Evolutionary conservation across 176 grass and related monocot species (phyloP).

Genomic region (Zoysia japonica): DNA sequence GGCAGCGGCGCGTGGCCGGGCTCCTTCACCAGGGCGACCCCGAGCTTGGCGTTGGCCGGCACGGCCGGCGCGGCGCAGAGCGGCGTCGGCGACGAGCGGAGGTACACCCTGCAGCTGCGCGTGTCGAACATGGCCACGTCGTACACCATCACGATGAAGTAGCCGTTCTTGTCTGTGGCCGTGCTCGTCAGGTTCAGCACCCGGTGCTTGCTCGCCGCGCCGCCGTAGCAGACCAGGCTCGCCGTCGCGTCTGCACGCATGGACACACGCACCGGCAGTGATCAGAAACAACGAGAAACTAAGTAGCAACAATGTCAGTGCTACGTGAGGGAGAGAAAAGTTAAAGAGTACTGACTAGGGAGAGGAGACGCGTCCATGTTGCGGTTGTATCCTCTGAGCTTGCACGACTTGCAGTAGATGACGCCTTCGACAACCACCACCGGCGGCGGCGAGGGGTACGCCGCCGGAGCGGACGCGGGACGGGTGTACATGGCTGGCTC

Average conservation of each 20-base stretch:
- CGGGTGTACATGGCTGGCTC: constrained; percentile 11
- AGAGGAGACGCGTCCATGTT: constrained; percentile 43
- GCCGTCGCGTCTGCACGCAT: constrained; percentile 43
- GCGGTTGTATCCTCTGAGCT: constrained; percentile 39
- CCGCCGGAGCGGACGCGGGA: background rate
- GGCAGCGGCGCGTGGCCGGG: background rate
- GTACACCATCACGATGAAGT: constrained; percentile 54
- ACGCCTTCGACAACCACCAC: constrained; percentile 53
- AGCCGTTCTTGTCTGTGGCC: constrained; percentile 29
- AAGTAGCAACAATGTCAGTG: too few species aligned
- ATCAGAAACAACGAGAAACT: background rate
- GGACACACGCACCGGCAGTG: too few species aligned
- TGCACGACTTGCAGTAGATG: constrained; percentile 55
- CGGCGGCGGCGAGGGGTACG: background rate
- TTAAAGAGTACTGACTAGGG: constrained; percentile 1
- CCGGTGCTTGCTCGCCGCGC: constrained; percentile 1
- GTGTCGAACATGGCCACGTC: constrained; percentile 31
- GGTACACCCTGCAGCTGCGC: constrained; percentile 39
- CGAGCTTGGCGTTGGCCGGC: constrained; percentile 25
- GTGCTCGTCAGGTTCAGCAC: constrained; percentile 55
- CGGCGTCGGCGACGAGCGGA: constrained; percentile 34
- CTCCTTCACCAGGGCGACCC: constrained; percentile 34
- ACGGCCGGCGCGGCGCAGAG: constrained; percentile 30
- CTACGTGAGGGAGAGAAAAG: too few species aligned
- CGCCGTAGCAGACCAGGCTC: constrained; percentile 49